Evolutionary conservation across 768 basidiomycete species (phyloP).

Genomic region (Agrocybe praecox): DNA sequence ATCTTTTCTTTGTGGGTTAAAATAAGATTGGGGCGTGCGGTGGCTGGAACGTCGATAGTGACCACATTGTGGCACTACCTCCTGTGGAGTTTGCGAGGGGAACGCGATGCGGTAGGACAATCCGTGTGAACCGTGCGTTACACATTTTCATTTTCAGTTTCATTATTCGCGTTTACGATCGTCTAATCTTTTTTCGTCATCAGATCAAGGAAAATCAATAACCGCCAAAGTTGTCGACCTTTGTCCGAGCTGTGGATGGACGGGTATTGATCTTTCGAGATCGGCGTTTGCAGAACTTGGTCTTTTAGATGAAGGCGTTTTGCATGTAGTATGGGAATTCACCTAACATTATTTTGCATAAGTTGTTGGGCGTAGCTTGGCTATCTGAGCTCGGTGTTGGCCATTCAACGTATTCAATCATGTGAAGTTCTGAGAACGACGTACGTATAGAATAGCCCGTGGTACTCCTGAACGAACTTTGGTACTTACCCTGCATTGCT

Average conservation of each 20-base stretch:
- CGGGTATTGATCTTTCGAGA: slow-evolving; percentile 28
- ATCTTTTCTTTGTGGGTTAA: background rate
- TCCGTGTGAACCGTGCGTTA: slow-evolving; percentile 22
- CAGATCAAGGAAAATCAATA: slow-evolving; percentile 27
- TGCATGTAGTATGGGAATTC: slow-evolving; percentile 28
- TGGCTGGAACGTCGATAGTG: slow-evolving; percentile 14
- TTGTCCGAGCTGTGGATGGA: slow-evolving; percentile 28
- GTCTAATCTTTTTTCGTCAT: background rate
- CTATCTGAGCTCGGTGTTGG: too few relatives aligned
- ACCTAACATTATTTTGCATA: slow-evolving; percentile 6
- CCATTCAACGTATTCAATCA: too few relatives aligned
- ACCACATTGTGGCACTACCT: slow-evolving; percentile 24
- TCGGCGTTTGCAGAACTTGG: slow-evolving; percentile 30
- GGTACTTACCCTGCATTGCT: too few relatives aligned
- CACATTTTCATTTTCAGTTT: background rate
- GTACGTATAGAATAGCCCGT: too few relatives aligned
- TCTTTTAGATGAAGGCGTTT: slow-evolving; percentile 21
- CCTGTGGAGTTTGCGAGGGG: slow-evolving; percentile 18
- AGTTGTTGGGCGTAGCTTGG: too few relatives aligned
- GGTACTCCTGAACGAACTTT: too few relatives aligned
- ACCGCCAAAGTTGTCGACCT: slow-evolving; percentile 28
- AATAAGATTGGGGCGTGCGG: slow-evolving; percentile 24
- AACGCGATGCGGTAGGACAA: slow-evolving; percentile 17
- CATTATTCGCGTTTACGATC: background rate
- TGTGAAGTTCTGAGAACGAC: too few relatives aligned